Percentiles rank a stretch among this genome's conserved stretches.
These are phyloP conservation scores for Trichomonascaceae sp. DNA, from an alignment of 1,139 yeast genomes.

Conservation along the genomic window DNA sequence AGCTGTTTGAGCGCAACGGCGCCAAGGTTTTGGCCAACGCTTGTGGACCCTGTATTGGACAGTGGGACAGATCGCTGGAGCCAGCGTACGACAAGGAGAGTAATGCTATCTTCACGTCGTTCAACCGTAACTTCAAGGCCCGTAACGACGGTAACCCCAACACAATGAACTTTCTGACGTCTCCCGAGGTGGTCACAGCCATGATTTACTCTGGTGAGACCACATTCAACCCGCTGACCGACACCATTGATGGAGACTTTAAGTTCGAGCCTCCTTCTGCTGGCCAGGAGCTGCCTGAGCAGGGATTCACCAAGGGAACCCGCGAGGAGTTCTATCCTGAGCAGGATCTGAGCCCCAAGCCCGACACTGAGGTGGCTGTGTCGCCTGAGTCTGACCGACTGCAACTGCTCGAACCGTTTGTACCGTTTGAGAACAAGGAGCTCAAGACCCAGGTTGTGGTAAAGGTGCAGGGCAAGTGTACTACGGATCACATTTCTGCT, in stretches of 20 bases:
- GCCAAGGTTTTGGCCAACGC: conserved; percentile 92
- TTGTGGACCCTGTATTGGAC: conserved; percentile 99
- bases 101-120: conserved; percentile 87
- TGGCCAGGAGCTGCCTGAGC: conserved; percentile 74
- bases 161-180: conserved; percentile 91
- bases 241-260: conserved; percentile 67
- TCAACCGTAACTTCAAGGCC: conserved; percentile 93
- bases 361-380: conserved; percentile 55
- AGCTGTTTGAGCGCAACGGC: conserved; percentile 70
- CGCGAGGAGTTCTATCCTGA: conserved; percentile 70
- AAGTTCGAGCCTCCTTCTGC: conserved; percentile 59
- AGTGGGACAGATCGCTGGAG: conserved; percentile 79
- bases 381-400: conserved; percentile 70
- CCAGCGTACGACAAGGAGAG: conserved; percentile 37
- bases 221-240: conserved; percentile 77
- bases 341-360: conserved; percentile 48
- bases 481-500: conserved; percentile 96
- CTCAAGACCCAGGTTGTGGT: conserved; percentile 59
- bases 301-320: conserved; percentile 65
- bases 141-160: conserved; percentile 96
- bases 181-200: conserved; percentile 95
- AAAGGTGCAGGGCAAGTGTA: conserved; percentile 95
- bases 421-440: conserved; percentile 77
- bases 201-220: conserved; percentile 89
- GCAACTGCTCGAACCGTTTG: conserved; percentile 80